A percentile compares a stretch with the other conserved stretches of the same genome.
phyloP scores from a whole-genome alignment of 805 yeast genomes.

The Saturnispora serradocipensis region DNA sequence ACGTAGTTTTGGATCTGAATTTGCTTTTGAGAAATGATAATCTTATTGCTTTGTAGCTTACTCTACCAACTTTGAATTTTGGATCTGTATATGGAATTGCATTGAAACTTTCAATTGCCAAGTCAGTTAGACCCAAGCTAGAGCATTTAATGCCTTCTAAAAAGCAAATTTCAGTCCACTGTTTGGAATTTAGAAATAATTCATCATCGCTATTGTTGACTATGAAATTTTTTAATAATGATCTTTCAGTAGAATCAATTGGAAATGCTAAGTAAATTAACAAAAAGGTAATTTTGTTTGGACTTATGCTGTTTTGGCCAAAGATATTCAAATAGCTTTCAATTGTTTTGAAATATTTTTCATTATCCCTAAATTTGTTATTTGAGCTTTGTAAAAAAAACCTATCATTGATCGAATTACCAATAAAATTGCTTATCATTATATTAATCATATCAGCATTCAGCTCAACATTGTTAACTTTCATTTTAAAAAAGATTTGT shows the following conservation, averaged over 20 bases:
- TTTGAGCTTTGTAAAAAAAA: not conserved
- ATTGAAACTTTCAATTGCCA: not conserved
- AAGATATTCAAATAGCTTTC: not conserved
- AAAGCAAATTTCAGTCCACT: slow-evolving; percentile 4
- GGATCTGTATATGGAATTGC: slow-evolving; percentile 12
- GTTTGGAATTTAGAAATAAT: not conserved
- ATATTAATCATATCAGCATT: slow-evolving; percentile 4
- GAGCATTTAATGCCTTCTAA: slow-evolving; percentile 1
- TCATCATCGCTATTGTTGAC: not conserved
- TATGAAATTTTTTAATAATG: not conserved
- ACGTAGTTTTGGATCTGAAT: slow-evolving; percentile 15
- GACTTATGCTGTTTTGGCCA: not conserved
- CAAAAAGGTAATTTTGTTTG: slow-evolving; percentile 1
- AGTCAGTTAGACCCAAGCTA: not conserved
- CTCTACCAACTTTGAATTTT: slow-evolving; percentile 13
- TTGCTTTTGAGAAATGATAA: slow-evolving; percentile 8
- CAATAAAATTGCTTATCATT: slow-evolving; percentile 4
- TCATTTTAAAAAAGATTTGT: slow-evolving; percentile 1
- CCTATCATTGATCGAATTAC: slow-evolving; percentile 1
- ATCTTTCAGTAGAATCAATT: slow-evolving; percentile 4
- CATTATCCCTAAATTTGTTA: not conserved
- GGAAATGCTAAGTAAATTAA: slow-evolving; percentile 3
- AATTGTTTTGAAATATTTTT: not conserved
- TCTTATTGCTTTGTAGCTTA: slow-evolving; percentile 10
- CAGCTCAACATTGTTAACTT: slow-evolving; percentile 3